Evolutionary conservation across 2,329 filamentous ascomycete species (phyloP).

Genomic region (Coniosporium tulheliwenetii): DNA sequence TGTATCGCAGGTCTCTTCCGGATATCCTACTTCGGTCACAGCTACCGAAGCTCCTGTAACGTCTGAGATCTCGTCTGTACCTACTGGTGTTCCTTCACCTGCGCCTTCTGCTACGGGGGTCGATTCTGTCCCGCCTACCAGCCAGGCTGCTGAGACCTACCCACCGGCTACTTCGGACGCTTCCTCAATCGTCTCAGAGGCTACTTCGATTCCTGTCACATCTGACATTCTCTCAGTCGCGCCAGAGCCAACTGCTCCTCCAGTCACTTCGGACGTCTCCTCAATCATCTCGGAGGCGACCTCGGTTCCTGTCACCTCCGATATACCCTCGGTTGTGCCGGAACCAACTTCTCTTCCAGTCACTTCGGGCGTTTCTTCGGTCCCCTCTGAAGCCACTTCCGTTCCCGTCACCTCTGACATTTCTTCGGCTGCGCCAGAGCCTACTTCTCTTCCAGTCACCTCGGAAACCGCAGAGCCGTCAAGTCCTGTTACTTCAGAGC

Average conservation of each 20-base stretch:
- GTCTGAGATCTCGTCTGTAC: background rate
- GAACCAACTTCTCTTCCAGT: background rate
- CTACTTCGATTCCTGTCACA: slow-evolving; percentile 2
- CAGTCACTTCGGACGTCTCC: slow-evolving; percentile 3
- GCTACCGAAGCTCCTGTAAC: slow-evolving; percentile 1
- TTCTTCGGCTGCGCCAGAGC: background rate
- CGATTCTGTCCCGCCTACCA: too few relatives aligned
- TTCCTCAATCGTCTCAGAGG: slow-evolving; percentile 1
- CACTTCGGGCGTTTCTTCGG: background rate
- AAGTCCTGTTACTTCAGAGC: background rate
- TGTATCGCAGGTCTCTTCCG: slow-evolving; percentile 1
- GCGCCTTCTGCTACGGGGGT: too few relatives aligned
- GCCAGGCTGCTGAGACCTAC: background rate
- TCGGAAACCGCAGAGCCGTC: background rate
- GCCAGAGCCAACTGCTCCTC: background rate
- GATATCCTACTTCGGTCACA: slow-evolving; percentile 1
- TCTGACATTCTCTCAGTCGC: background rate
- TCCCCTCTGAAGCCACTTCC: background rate
- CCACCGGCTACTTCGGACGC: slow-evolving; percentile 2
- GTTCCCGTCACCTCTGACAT: background rate
- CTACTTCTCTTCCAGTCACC: background rate
- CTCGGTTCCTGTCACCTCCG: slow-evolving; percentile 7
- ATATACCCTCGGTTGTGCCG: background rate
- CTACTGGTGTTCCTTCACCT: too few relatives aligned
- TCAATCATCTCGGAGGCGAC: slow-evolving; percentile 3